Base-by-base conservation (phyloP, 441 rosid genomes). In the Omphalea diandra region DNA sequence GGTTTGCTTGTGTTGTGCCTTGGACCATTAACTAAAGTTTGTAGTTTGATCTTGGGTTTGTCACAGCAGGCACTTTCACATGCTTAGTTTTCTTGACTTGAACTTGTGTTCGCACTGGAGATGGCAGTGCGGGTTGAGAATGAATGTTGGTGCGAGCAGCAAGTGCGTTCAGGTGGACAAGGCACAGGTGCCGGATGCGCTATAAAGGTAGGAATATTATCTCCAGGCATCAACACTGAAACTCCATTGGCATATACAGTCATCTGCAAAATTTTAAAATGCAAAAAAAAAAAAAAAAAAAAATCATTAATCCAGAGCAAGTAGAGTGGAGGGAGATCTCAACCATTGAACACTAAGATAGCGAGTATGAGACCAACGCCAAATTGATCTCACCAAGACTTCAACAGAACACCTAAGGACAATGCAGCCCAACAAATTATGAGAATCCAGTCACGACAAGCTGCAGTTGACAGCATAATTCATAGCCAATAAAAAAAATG, bases 161-260 rank as follows among this genome's bases (percentile, higher is more conserved):
- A 63, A 63, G 60, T 43, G 24, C 69, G 74, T 57, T 81, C 84
- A 0, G 83, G 81, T 3, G 79, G 86, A 73, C 83, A 75, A 10
- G 93, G 87, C 53, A 79, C 77, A 0, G 90, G 94, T 11, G 84
- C 90, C 49, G 93, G 98, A 63, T 87, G 87, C 7, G 89, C 99
- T 9, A 96, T 88, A 83, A 88, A 96, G 1, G 98, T 85, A 24
- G 99, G 99, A 24, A 96, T 72, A 31, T 83, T 78, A 27, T 91
- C 93, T 40, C 99, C 99, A 1, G 99, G 99, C 99, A 96, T 96
- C 83, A 96, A 68, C 5, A 93, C 99, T 2, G 97, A 93, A 57
- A 93, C 97, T 22, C 96, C 99, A 35, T 70, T 87, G 18, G 91
- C 75, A 70, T 93, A 95, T 46, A 83, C 75, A 27, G 89, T 84